A percentile compares a stretch with the other conserved stretches of the same genome.
Evolutionary conservation across 2,329 filamentous ascomycete species (phyloP).

Genomic region (Amauroascus niger): DNA sequence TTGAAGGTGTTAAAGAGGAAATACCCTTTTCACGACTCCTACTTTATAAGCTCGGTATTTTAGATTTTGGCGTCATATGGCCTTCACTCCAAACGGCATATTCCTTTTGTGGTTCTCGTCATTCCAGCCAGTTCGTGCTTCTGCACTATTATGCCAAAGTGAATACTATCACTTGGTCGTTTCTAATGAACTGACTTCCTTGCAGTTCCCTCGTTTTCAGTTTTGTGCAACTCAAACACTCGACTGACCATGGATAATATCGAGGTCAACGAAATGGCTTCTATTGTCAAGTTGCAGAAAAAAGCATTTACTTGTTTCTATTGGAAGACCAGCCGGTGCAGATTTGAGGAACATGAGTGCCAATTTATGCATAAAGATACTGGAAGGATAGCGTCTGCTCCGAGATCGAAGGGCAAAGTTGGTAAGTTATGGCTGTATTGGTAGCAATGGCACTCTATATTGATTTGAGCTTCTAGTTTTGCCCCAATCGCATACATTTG

Average conservation of each 20-base stretch:
- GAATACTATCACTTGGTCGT: not conserved
- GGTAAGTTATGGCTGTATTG: not conserved
- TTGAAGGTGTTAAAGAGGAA: not conserved
- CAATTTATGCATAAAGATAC: conserved; percentile 26
- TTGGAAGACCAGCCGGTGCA: conserved; percentile 24
- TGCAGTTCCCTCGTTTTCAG: not conserved
- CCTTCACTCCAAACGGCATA: not conserved
- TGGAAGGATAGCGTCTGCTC: conserved; percentile 15
- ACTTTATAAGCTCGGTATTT: not conserved
- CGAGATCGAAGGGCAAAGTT: not conserved
- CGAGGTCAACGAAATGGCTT: not conserved
- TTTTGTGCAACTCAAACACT: not conserved
- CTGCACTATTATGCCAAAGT: not conserved
- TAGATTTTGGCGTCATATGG: not conserved
- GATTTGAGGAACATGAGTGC: conserved; percentile 21
- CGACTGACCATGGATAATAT: not conserved
- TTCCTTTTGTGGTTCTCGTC: not conserved
- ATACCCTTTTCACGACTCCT: not conserved
- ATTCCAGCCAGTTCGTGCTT: not conserved
- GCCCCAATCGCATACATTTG: not conserved
- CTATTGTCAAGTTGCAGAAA: conserved; percentile 1
- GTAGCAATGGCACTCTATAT: not conserved
- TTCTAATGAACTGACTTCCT: not conserved
- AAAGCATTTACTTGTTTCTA: conserved; percentile 28
- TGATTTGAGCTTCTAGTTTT: not conserved